Percentiles rank a stretch among this genome's conserved stretches.
phyloP scores from a whole-genome alignment of 129 eudicot genomes.

The Escallonia herrerae region DNA sequence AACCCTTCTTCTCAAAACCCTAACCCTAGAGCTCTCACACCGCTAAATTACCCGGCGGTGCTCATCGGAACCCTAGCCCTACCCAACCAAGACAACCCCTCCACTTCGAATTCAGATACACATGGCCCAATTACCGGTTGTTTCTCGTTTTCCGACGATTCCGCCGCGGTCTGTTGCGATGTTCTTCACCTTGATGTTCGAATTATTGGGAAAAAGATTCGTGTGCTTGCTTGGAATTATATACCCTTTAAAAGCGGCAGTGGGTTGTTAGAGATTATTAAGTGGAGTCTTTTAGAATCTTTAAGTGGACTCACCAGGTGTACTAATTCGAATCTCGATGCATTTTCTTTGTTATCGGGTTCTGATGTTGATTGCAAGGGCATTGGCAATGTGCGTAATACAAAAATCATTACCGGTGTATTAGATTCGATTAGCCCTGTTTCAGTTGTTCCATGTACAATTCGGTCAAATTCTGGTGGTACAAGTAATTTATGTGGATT shows the following conservation, averaged over 20 bases:
- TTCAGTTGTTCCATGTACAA: constrained; percentile 50
- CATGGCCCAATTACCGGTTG: constrained; percentile 16
- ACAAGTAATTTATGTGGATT: constrained; percentile 43
- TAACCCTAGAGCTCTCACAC: constrained; percentile 36
- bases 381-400: constrained; percentile 13
- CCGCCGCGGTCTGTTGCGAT: constrained; percentile 57
- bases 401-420: constrained; percentile 30
- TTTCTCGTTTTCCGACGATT: constrained; percentile 54
- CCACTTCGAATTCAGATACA: constrained; percentile 9
- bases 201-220: constrained; percentile 39
- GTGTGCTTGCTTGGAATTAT: constrained; percentile 65
- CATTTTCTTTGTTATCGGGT: constrained; percentile 27
- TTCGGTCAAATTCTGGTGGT: constrained; percentile 1
- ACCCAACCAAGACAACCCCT: constrained; percentile 9
- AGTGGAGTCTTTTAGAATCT: constrained; percentile 36
- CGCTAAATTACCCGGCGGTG: constrained; percentile 35
- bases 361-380: neutral
- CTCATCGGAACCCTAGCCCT: constrained; percentile 57
- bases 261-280: constrained; percentile 65
- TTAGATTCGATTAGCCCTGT: constrained; percentile 70
- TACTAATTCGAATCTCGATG: constrained; percentile 4
- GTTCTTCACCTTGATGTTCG: constrained; percentile 41
- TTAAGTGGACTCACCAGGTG: neutral
- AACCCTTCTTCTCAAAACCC: constrained; percentile 20
- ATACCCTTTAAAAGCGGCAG: constrained; percentile 49